These are phyloP conservation scores for Noccaea caerulescens DNA, from an alignment of 345 rosid genomes.

Conservation along the genomic window DNA sequence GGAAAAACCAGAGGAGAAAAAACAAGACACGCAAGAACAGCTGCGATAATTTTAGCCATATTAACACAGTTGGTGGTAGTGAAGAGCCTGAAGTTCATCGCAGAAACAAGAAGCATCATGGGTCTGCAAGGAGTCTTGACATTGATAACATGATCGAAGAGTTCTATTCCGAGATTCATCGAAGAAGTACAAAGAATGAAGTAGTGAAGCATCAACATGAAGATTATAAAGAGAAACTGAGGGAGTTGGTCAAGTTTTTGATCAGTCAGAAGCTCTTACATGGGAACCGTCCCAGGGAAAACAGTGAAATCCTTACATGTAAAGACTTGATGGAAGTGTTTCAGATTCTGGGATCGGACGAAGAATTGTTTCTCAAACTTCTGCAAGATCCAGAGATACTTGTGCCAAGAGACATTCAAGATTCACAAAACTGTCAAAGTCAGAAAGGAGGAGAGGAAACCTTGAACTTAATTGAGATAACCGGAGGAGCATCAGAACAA, in stretches of 20 bases:
- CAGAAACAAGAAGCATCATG: conserved; percentile 38
- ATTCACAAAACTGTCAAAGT: conserved; percentile 50
- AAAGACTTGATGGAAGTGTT: conserved; percentile 84
- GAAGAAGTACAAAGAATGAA: conserved; percentile 53
- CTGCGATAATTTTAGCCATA: conserved; percentile 49
- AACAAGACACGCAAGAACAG: conserved; percentile 61
- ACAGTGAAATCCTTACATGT: conserved; percentile 54
- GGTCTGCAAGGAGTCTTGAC: conserved; percentile 50
- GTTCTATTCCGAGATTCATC: conserved; percentile 64
- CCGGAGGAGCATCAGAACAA: conserved; percentile 45
- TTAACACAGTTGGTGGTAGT: conserved; percentile 48
- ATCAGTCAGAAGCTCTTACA: conserved; percentile 64
- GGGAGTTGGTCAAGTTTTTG: conserved; percentile 69
- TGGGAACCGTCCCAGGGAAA: conserved; percentile 57
- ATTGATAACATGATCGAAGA: conserved; percentile 70
- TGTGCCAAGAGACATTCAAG: conserved; percentile 53
- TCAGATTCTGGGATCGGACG: conserved; percentile 74
- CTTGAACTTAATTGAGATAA: conserved; percentile 46
- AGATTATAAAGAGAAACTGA: conserved; percentile 67
- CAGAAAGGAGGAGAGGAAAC: conserved; percentile 49
- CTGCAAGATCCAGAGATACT: conserved; percentile 75
- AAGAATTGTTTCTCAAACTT: conserved; percentile 76
- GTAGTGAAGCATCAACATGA: conserved; percentile 46
- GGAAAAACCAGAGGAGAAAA: conserved; percentile 58
- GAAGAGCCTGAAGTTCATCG: conserved; percentile 46